Base-by-base conservation (phyloP, 495 filamentous ascomycete genomes). In the Astrothelium macrocarpum region DNA sequence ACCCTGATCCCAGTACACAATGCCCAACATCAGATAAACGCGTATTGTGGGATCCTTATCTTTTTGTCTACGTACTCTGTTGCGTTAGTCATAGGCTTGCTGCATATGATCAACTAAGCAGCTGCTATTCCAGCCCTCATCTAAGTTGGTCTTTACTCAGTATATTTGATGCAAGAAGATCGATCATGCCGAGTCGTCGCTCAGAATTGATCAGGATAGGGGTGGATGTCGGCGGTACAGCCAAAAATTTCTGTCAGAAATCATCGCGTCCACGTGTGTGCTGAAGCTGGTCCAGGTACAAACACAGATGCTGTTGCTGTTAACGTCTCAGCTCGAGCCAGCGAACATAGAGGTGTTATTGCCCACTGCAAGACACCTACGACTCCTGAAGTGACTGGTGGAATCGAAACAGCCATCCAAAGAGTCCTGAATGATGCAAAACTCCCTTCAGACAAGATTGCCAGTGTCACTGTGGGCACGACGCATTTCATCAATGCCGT, bases 401-500 rank as follows among this genome's bases (percentile, higher is more conserved):
- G 83, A 2, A 84, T 87, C 46, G 76, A 78, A 49, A 71, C 67
- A 29, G 78, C 78, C 42, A 79, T 86, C 59, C 71, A 72, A 9
- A 70, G 73, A 32, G 79, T 83, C 62, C 72, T 84, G 60, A 36
- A 71, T 42, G 71, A 75, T 14, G 71, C 78, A 1, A 64, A 59
- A 26, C 73, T 83, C 53, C 64, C 69, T 14, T 68, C 76, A 5
- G 66, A 68, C 1, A 64, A 77, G 29, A 75, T 87, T 18, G 78
- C 78, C 11, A 80, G 78, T 62, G 81, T 86, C 3, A 84, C 82
- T 26, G 82, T 87, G 63, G 84, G 84, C 18, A 87, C 84, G 1
- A 86, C 84, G 0, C 80, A 82, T 67, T 87, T 85, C 70, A 79
- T 87, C 64, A 87, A 87, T 69, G 83, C 84, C 9, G 81, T 87